Base-by-base conservation (phyloP, 176 grass and related monocot genomes). In the Sorghum bicolor region DNA sequence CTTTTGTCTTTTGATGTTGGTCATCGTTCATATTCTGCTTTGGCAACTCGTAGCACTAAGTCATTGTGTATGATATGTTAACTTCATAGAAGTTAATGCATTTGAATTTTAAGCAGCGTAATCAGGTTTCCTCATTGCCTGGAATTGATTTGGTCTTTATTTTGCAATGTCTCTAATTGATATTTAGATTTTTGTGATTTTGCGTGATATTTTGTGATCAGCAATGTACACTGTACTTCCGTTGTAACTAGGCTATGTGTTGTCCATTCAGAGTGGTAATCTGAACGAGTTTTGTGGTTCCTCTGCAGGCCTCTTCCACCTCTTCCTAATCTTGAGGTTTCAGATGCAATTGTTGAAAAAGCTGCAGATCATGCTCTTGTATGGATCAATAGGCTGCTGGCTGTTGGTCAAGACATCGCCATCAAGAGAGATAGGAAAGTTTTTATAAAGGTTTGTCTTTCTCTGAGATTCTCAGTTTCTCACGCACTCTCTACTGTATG, bases 241-340 rank as follows among this genome's bases (percentile, higher is more conserved):
- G 7, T 68, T 60, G 34, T 61, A 38, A 64, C 37, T 44, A 8
- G 13, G 7, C 17, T 74, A 14, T 1, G 9, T 73, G 29, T 25
- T 70, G 11, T 45, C 19, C 76, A 25, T 39, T 44, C 36, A 33
- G 20, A 24, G 63, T 50, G 30, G 58, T 45, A 68, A 10, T 3
- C 28, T 81, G 17, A 67, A 62, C 20, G 82, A 13, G 5, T 70
- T 32, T 11, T 64, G 66, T 78, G 74, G 82, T 36, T 13, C 20
- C 43, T 77, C 75, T 78, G 63, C 83, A 99, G 96, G 38, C 97
- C 97, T 81, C 90, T 96, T 83, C 97, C 97, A 34, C 97, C 97
- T 55, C 78, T 92, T 64, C 93, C 93, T 24, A 99, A 99, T 86
- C 80, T 99, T 60, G 97, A 99, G 82, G 78, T 94, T 9, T 94